Conservation (phyloP, 257 asterid genomes). For the Ligustrum vulgare region DNA sequence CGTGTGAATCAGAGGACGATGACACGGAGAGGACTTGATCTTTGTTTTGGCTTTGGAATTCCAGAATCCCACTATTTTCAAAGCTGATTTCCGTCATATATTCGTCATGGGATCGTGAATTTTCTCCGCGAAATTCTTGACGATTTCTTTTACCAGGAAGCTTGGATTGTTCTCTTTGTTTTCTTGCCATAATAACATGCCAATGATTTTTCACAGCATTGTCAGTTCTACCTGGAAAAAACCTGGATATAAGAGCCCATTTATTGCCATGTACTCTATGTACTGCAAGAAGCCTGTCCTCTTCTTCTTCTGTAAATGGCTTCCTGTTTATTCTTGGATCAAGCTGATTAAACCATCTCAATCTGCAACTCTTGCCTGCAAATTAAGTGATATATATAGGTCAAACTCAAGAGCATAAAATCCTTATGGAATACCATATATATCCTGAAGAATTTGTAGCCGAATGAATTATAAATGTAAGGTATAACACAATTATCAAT, state of each 20-base stretch:
- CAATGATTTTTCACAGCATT: slow-evolving; percentile 95
- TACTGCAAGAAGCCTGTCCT: slow-evolving; percentile 74
- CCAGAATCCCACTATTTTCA: slow-evolving; percentile 35
- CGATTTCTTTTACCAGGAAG: slow-evolving; percentile 44
- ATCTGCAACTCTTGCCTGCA: slow-evolving; percentile 90
- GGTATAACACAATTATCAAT: no score
- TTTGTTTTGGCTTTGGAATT: slow-evolving; percentile 36
- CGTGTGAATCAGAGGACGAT: slow-evolving; percentile 37
- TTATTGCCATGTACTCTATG: slow-evolving; percentile 84
- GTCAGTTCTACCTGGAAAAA: slow-evolving; percentile 93
- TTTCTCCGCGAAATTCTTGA: slow-evolving; percentile 36
- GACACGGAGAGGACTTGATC: slow-evolving; percentile 51
- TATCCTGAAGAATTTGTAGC: no score
- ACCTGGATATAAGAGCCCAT: slow-evolving; percentile 88
- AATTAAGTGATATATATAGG: neutral
- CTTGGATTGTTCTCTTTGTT: slow-evolving; percentile 76
- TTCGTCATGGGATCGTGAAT: slow-evolving; percentile 30
- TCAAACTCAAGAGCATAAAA: neutral
- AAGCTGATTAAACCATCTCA: slow-evolving; percentile 93
- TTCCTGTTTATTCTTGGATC: slow-evolving; percentile 91
- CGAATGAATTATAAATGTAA: no score
- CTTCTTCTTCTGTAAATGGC: slow-evolving; percentile 88
- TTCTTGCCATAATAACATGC: slow-evolving; percentile 95
- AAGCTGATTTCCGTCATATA: slow-evolving; percentile 50
- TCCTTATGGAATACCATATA: no score